A percentile compares a stretch with the other conserved stretches of the same genome.
Conservation (phyloP, 352 stramenopile species). For the Globisporangium megalacanthum region DNA sequence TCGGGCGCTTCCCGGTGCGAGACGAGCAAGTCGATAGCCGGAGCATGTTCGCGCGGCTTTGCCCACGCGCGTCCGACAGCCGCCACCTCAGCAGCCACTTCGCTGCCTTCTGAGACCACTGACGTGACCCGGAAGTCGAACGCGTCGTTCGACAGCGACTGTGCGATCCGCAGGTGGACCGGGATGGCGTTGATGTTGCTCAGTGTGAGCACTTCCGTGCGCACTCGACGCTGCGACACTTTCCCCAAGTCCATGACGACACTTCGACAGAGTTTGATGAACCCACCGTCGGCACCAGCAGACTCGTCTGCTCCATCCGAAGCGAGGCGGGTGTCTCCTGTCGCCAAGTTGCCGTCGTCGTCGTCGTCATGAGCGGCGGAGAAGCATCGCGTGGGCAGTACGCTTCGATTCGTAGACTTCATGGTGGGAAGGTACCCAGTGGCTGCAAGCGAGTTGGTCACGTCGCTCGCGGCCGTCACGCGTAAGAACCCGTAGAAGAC, state of each 20-base stretch:
- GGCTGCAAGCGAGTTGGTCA: constrained; percentile 10
- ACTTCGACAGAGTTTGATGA: constrained; percentile 28
- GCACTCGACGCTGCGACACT: constrained; percentile 21
- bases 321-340: not conserved
- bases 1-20: not conserved
- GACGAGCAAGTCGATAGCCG: not conserved
- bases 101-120: constrained; percentile 1
- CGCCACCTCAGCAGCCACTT: constrained; percentile 4
- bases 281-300: not conserved
- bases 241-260: constrained; percentile 39
- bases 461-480: constrained; percentile 17
- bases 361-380: not conserved
- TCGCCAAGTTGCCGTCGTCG: not conserved
- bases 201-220: constrained; percentile 32
- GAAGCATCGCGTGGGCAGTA: not conserved
- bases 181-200: constrained; percentile 43
- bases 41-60: not conserved
- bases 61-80: constrained; percentile 5
- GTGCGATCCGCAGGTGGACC: constrained; percentile 20
- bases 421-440: not conserved
- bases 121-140: constrained; percentile 25
- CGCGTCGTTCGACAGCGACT: constrained; percentile 8
- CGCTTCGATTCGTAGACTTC: not conserved
- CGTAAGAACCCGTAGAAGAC: constrained; percentile 34
- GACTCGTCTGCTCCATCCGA: not conserved